A percentile compares a stretch with the other conserved stretches of the same genome.
phyloP scores from a whole-genome alignment of 2,329 filamentous ascomycete species.

The Phialophora expanda region DNA sequence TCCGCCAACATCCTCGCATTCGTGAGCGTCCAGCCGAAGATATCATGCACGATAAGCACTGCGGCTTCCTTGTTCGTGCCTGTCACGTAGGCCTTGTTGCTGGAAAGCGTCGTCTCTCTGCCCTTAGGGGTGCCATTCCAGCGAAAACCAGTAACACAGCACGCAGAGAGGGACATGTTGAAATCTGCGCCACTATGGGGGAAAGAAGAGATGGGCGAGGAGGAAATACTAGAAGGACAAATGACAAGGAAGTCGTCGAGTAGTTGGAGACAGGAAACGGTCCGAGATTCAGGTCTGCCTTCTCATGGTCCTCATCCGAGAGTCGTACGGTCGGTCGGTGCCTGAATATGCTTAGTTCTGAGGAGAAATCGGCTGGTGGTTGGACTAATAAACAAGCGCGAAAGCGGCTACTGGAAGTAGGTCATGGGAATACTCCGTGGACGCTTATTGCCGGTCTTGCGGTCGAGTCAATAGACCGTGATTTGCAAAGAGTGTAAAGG shows the following conservation, averaged over 20 bases:
- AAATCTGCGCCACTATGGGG: neutral
- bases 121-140: slow-evolving; percentile 52
- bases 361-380: too few species aligned
- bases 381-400: too few species aligned
- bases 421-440: too few species aligned
- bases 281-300: neutral
- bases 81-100: slow-evolving; percentile 47
- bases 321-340: neutral
- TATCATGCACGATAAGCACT: slow-evolving; percentile 54
- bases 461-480: too few species aligned
- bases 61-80: slow-evolving; percentile 46
- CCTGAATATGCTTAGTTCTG: neutral
- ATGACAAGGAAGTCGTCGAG: too few species aligned
- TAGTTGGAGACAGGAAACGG: neutral
- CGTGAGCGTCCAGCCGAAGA: slow-evolving; percentile 55
- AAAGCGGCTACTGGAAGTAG: too few species aligned
- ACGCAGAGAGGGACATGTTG: slow-evolving; percentile 13
- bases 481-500: too few species aligned
- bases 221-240: neutral
- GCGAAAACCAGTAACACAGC: slow-evolving; percentile 44
- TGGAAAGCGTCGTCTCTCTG: slow-evolving; percentile 43
- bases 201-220: neutral
- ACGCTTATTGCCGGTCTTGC: too few species aligned
- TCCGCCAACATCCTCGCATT: slow-evolving; percentile 55
- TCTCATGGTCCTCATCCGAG: neutral